These are phyloP conservation scores for Lachancea thermotolerans DNA, from an alignment of 805 yeast genomes.

Conservation along the genomic window DNA sequence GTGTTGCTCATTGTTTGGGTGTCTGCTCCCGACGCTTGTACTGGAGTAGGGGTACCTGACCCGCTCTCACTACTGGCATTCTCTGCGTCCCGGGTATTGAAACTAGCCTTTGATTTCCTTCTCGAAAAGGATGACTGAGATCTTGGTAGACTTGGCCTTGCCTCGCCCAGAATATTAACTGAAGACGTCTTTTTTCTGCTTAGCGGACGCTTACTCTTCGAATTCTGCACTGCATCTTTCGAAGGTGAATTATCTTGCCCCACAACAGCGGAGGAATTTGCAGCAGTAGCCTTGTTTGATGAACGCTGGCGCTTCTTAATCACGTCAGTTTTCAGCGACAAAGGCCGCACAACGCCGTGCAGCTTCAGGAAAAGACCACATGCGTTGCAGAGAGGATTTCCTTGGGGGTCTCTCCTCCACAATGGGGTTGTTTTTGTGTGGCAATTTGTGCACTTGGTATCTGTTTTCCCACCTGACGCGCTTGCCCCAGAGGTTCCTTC, in stretches of 20 bases:
- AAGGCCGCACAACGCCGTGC: slow-evolving; percentile 89
- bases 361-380: slow-evolving; percentile 87
- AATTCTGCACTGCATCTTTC: slow-evolving; percentile 1
- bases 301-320: slow-evolving; percentile 79
- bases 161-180: background rate
- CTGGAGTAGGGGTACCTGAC: slow-evolving; percentile 8
- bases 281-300: slow-evolving; percentile 19
- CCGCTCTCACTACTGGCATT: slow-evolving; percentile 7
- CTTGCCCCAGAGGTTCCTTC: slow-evolving; percentile 2
- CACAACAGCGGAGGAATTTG: background rate
- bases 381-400: slow-evolving; percentile 89
- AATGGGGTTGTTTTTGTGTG: slow-evolving; percentile 85
- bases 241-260: background rate
- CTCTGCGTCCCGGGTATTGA: background rate
- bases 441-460: slow-evolving; percentile 70
- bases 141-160: background rate
- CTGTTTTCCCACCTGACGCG: slow-evolving; percentile 8
- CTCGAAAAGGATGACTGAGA: slow-evolving; percentile 4
- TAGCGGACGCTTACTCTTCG: slow-evolving; percentile 2
- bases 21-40: background rate
- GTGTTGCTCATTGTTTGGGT: background rate
- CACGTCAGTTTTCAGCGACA: slow-evolving; percentile 83
- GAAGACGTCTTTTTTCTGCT: slow-evolving; percentile 2
- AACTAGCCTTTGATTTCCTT: background rate
- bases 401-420: slow-evolving; percentile 88